Evolutionary conservation across 768 basidiomycete species (phyloP), one percentile per base, ranked within the genome.

Genomic region (Suillus fuscotomentosus): DNA sequence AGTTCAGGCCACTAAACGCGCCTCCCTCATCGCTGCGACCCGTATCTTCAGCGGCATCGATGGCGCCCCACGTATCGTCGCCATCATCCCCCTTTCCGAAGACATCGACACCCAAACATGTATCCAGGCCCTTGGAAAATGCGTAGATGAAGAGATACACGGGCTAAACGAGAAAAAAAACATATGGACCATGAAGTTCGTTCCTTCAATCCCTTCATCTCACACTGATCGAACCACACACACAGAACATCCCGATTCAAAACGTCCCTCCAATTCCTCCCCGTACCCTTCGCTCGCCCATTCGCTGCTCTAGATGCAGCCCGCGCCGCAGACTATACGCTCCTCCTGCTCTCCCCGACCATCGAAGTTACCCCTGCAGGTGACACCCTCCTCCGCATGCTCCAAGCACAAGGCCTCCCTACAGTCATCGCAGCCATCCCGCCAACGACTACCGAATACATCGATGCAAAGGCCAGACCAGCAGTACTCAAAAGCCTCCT

Each of bases 371-470:
- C 92, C 63, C 72, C 79, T 4, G 91, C 89, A 84, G 95, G 95
- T 10, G 97, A 99, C 70, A 92, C 88, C 0, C 85, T 95, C 11
- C 83, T 99, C 27, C 87, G 97, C 38, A 88, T 87, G 22, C 80
- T 99, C 3, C 96, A 98, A 75, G 88, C 92, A 1, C 93, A 97
- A 69, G 97, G 96, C 14, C 86, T 97, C 39, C 92, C 94, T 0
- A 89, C 92, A 34, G 88, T 92, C 48, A 83, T 95, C 57, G 85
- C 94, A 31, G 87, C 91, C 27, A 83, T 94, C 51, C 81, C 88
- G 20, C 83, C 88, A 7, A 80, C 84, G 62, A 65, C 78, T 14
- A 70, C 79, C 3, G 75, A 83, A 53, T 68, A 79, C 2, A 74
- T 86, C 48, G 90, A 89, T 63, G 68, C 78, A 6, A 94, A 94